These are phyloP conservation scores for Vanrija sp. DNA, from an alignment of 1,284 basidiomycete species.

Conservation along the genomic window DNA sequence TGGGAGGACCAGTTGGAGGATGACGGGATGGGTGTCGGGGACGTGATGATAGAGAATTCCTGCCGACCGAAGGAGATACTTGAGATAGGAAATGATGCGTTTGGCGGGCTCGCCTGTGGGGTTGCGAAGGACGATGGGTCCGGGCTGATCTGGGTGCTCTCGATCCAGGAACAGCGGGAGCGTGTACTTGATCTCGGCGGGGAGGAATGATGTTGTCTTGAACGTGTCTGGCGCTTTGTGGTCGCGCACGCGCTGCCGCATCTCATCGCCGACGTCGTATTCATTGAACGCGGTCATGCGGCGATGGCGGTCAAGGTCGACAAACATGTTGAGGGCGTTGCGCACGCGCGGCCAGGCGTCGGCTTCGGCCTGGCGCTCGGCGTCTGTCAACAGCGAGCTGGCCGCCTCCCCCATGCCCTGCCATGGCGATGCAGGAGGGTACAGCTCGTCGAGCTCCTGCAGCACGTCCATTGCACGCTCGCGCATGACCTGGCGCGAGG, in stretches of 20 bases:
- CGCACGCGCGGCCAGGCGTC: slow-evolving; percentile 45
- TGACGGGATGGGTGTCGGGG: slow-evolving; percentile 14
- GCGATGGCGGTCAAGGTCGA: slow-evolving; percentile 51
- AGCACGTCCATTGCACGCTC: slow-evolving; percentile 51
- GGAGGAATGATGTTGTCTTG: slow-evolving; percentile 54
- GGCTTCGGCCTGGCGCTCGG: slow-evolving; percentile 24
- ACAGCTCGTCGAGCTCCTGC: slow-evolving; percentile 47
- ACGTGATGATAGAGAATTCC: slow-evolving; percentile 55
- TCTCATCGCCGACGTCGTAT: slow-evolving; percentile 39
- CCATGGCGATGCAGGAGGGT: slow-evolving; percentile 37
- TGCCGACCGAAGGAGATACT: slow-evolving; percentile 54
- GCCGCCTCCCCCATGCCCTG: slow-evolving; percentile 5
- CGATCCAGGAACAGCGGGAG: slow-evolving; percentile 44
- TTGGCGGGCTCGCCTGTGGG: slow-evolving; percentile 41
- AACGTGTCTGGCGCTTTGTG: slow-evolving; percentile 38
- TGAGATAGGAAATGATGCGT: slow-evolving; percentile 48
- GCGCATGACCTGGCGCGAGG: slow-evolving; percentile 50
- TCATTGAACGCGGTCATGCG: slow-evolving; percentile 52
- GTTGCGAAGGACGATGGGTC: slow-evolving; percentile 43
- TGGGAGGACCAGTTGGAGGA: slow-evolving; percentile 37
- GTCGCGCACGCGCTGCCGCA: slow-evolving; percentile 21
- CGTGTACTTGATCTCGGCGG: slow-evolving; percentile 51
- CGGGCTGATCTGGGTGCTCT: background rate
- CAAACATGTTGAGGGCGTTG: slow-evolving; percentile 48
- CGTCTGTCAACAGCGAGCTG: slow-evolving; percentile 11